phyloP scores from a whole-genome alignment of 768 basidiomycete genomes.

The Panaeolus papilionaceus region DNA sequence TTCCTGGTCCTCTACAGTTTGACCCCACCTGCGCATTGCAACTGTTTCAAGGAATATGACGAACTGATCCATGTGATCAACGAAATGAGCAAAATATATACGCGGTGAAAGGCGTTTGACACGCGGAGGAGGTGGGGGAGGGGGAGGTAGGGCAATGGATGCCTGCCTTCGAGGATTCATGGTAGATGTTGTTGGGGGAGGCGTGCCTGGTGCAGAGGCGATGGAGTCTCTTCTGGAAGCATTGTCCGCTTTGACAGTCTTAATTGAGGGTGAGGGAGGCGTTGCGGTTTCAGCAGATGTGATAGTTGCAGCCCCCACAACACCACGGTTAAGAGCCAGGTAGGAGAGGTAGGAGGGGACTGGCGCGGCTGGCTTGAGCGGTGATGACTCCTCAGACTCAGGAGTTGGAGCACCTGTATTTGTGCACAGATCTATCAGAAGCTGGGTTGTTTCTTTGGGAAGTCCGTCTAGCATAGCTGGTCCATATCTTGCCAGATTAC shows the following conservation, averaged over 20 bases:
- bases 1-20: slow-evolving; percentile 56
- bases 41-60: slow-evolving; percentile 90
- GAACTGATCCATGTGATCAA: slow-evolving; percentile 87
- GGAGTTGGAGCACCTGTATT: slow-evolving; percentile 57
- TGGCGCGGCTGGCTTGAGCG: slow-evolving; percentile 26
- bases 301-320: slow-evolving; percentile 43
- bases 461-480: slow-evolving; percentile 82
- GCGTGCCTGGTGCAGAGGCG: slow-evolving; percentile 35
- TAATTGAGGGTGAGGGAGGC: slow-evolving; percentile 53
- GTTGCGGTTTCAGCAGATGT: slow-evolving; percentile 43
- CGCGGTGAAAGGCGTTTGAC: slow-evolving; percentile 77
- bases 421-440: slow-evolving; percentile 93
- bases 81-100: slow-evolving; percentile 92
- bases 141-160: slow-evolving; percentile 18
- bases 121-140: slow-evolving; percentile 35
- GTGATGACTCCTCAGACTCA: slow-evolving; percentile 31
- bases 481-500: slow-evolving; percentile 87
- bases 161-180: slow-evolving; percentile 24
- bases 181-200: slow-evolving; percentile 39
- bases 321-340: slow-evolving; percentile 71
- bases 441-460: slow-evolving; percentile 87
- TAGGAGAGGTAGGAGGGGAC: slow-evolving; percentile 80
- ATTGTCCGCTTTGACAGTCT: slow-evolving; percentile 48
- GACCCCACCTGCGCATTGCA: slow-evolving; percentile 79
- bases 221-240: slow-evolving; percentile 44